Evolutionary conservation across 805 yeast genomes (phyloP), one percentile per base, ranked within the genome.

Genomic region (Metahyphopichia silvanorum): DNA sequence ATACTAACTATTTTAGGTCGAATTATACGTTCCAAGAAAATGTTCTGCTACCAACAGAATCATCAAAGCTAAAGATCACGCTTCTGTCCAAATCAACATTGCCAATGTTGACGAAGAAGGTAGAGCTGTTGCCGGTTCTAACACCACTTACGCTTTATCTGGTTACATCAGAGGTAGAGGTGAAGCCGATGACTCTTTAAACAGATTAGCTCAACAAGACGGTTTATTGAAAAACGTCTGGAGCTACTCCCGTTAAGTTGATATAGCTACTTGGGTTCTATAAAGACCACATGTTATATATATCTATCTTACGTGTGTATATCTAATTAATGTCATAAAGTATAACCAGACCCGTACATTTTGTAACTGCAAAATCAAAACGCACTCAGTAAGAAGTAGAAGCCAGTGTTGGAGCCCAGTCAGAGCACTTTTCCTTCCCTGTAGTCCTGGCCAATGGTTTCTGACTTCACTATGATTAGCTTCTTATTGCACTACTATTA

Each of bases 21-120:
- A 93, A 83, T 88, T 93, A 76, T 93, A 93, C 95, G 95, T 91
- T 75, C 98, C 98, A 80, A 87, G 98, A 84, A 93, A 93, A 81
- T 93, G 98, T 82, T 93, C 98, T 76, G 98, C 98, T 68, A 88
- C 98, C 76, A 89, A 88, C 96, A 88, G 97, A 81, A 88, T 93
- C 78, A 89, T 93, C 83, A 88, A 87, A 81, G 89, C 98, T 65
- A 89, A 93, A 82, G 98, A 93, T 77, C 98, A 93, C 76, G 93
- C 97, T 57, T 86, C 98, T 50, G 97, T 93, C 60, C 98, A 93
- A 78, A 85, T 93, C 77, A 91, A 86, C 91, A 80, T 93, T 60
- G 98, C 96, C 64, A 87, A 91, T 75, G 96, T 93, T 64, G 97
- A 93, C 66, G 96, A 79, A 67, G 82, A 85, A 64, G 98, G 98